Percentiles rank a stretch among this genome's conserved stretches.
These are phyloP conservation scores for Epichloe brachyelytri DNA, from an alignment of 2,329 filamentous ascomycete genomes.

Conservation along the genomic window DNA sequence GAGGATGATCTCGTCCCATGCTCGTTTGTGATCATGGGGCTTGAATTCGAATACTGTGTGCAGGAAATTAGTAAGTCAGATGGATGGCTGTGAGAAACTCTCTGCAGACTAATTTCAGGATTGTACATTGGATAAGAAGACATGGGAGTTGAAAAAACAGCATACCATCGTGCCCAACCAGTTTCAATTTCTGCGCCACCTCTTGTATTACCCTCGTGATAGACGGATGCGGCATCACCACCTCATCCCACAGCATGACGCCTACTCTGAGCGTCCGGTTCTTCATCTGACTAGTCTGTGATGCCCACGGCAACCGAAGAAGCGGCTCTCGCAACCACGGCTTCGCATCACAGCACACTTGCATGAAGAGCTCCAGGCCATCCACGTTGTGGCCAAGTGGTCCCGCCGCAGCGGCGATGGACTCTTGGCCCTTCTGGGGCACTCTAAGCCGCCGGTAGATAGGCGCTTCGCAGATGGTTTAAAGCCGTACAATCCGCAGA, in stretches of 20 bases:
- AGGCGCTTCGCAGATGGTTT: conserved; percentile 21
- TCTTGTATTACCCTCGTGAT: conserved; percentile 42
- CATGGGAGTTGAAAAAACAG: too few species aligned
- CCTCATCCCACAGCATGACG: conserved; percentile 34
- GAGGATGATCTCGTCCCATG: conserved; percentile 22
- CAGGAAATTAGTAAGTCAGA: not conserved
- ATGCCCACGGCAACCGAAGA: conserved; percentile 13
- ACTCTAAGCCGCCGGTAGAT: conserved; percentile 13
- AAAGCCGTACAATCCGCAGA: conserved; percentile 23
- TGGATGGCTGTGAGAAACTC: too few species aligned
- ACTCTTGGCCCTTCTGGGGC: conserved; percentile 23
- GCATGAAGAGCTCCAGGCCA: conserved; percentile 22
- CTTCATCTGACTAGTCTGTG: conserved; percentile 1
- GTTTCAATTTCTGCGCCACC: conserved; percentile 34
- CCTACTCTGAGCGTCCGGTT: conserved; percentile 17
- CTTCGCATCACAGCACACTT: conserved; percentile 16
- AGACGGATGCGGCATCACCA: conserved; percentile 48
- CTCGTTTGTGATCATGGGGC: conserved; percentile 5
- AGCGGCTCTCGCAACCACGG: conserved; percentile 23
- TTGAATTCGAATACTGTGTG: conserved; percentile 5
- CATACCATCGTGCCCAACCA: conserved; percentile 35
- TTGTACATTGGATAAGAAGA: too few species aligned
- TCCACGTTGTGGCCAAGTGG: conserved; percentile 23
- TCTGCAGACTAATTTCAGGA: too few species aligned
- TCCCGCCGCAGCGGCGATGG: conserved; percentile 18